phyloP scores from a whole-genome alignment of 345 rosid genomes.

The Eucalyptus curtisii region DNA sequence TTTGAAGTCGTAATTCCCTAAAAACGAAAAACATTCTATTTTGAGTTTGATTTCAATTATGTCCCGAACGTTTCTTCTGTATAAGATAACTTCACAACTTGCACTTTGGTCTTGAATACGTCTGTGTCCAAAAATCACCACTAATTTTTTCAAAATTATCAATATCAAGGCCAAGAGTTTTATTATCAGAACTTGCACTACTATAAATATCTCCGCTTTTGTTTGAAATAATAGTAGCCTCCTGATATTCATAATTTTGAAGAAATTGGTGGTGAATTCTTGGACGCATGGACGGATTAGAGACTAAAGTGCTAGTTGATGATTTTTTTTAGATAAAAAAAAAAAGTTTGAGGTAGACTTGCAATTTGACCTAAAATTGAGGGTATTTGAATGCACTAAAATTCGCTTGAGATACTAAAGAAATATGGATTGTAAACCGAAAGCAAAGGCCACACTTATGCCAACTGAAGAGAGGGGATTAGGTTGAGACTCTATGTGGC shows the following conservation, averaged over 20 bases:
- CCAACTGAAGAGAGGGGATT: background rate
- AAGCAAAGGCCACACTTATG: background rate
- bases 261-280: rapidly evolving
- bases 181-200: rapidly evolving
- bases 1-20: background rate
- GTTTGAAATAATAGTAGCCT: rapidly evolving
- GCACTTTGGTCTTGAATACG: background rate
- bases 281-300: rapidly evolving
- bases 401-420: background rate
- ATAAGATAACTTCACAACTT: background rate
- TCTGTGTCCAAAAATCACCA: background rate
- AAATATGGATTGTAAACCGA: background rate
- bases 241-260: rapidly evolving
- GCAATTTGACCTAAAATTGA: background rate
- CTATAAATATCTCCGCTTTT: background rate
- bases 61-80: background rate
- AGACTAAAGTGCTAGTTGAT: background rate
- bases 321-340: too few species aligned
- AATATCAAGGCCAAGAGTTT: rapidly evolving
- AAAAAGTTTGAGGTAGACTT: too few species aligned
- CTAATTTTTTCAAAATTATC: background rate
- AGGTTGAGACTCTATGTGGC: background rate
- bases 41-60: background rate
- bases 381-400: background rate
- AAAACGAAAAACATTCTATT: background rate